Conservation (phyloP, 2,329 filamentous ascomycete species). For the Graphiopsis chlorocephala region DNA sequence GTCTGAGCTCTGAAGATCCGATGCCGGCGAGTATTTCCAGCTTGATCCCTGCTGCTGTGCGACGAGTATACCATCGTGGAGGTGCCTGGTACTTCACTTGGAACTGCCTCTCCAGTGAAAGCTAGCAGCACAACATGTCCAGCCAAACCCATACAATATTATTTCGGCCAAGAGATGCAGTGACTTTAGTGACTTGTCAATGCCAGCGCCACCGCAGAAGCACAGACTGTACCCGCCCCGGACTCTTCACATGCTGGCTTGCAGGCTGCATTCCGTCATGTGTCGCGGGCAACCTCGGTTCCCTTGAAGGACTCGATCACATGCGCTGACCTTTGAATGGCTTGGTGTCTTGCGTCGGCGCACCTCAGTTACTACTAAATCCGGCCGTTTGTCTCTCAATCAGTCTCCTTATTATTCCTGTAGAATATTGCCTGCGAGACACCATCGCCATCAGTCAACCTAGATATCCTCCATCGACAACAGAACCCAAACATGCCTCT, state of each 20-base stretch:
- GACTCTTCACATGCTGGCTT: constrained; percentile 3
- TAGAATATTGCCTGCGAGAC: background rate
- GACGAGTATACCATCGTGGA: background rate
- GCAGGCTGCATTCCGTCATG: background rate
- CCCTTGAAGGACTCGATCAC: constrained; percentile 3
- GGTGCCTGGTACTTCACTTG: background rate
- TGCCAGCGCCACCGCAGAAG: background rate
- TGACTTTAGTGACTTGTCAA: background rate
- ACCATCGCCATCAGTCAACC: background rate
- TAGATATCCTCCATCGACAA: constrained; percentile 1
- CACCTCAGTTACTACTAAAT: background rate
- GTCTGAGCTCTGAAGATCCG: constrained; percentile 11
- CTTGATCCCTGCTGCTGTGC: constrained; percentile 5
- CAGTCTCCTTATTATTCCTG: background rate
- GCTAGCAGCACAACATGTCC: background rate
- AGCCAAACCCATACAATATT: background rate
- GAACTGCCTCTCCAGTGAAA: background rate
- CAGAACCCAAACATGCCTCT: constrained; percentile 59
- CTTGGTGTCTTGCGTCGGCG: background rate
- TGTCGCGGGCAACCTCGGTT: background rate
- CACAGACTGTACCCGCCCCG: constrained; percentile 5
- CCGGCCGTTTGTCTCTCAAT: background rate
- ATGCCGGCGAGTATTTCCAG: constrained; percentile 8
- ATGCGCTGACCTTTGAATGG: background rate
- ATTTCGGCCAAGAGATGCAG: background rate